phyloP scores from a whole-genome alignment of 306 rosid genomes.

The Vachellia collinsii region DNA sequence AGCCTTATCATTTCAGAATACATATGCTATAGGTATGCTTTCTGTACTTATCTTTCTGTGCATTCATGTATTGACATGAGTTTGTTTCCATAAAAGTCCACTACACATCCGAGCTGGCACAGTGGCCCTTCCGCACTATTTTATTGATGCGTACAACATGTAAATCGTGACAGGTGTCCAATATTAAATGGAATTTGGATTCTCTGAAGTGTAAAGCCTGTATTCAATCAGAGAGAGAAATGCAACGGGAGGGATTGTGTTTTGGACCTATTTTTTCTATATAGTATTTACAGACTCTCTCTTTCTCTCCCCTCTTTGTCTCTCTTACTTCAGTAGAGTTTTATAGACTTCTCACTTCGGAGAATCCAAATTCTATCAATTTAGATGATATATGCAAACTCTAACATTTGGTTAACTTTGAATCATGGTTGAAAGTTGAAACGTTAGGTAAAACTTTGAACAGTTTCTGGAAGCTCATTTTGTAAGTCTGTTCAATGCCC shows the following conservation, averaged over 20 bases:
- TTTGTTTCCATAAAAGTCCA: background rate
- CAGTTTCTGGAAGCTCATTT: background rate
- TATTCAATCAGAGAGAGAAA: background rate
- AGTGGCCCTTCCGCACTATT: slow-evolving; percentile 10
- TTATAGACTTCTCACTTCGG: background rate
- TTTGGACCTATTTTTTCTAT: background rate
- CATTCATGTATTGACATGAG: slow-evolving; percentile 22
- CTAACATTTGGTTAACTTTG: slow-evolving; percentile 6
- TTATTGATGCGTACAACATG: slow-evolving; percentile 2
- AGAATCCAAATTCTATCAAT: background rate
- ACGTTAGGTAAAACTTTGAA: background rate
- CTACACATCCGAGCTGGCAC: background rate
- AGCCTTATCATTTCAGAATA: slow-evolving; percentile 62
- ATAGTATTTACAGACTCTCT: background rate
- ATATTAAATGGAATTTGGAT: slow-evolving; percentile 26
- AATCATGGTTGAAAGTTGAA: slow-evolving; percentile 8
- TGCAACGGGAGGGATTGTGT: background rate
- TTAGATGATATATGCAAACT: background rate
- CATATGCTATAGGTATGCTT: slow-evolving; percentile 67
- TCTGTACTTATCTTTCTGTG: slow-evolving; percentile 40
- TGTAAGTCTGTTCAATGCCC: background rate
- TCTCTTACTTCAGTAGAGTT: background rate
- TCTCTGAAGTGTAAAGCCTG: background rate
- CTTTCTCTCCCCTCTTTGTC: background rate
- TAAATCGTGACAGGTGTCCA: slow-evolving; percentile 3